These are phyloP conservation scores for Hibiscus trionum DNA, from an alignment of 345 rosid genomes.

Conservation along the genomic window DNA sequence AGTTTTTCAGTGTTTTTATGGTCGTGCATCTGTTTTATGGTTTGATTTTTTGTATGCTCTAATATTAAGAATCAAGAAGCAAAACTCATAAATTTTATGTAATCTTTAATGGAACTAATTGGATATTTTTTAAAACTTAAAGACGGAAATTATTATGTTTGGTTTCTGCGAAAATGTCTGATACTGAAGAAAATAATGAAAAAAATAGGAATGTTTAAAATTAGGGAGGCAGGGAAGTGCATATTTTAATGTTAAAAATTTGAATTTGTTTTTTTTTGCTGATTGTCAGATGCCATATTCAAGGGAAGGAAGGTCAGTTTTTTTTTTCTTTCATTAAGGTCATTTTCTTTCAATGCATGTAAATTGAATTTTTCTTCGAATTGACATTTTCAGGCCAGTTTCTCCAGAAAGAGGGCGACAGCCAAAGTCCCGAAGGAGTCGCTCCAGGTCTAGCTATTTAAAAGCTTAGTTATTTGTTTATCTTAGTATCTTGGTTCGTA, in stretches of 20 bases:
- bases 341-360: background rate
- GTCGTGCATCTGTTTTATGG: background rate
- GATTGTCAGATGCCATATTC: slow-evolving; percentile 37
- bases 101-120: background rate
- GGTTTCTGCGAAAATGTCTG: slow-evolving; percentile 1
- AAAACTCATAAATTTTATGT: background rate
- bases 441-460: slow-evolving; percentile 51
- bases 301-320: slow-evolving; percentile 48
- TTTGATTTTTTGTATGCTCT: background rate
- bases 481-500: background rate
- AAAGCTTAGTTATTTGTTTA: background rate
- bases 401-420: slow-evolving; percentile 35
- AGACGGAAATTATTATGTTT: background rate
- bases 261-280: background rate
- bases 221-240: background rate
- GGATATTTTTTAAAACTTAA: background rate
- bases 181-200: background rate
- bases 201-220: background rate
- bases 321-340: background rate
- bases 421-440: slow-evolving; percentile 43
- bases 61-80: background rate
- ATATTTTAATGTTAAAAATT: background rate
- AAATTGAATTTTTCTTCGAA: background rate
- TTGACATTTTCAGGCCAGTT: slow-evolving; percentile 28
- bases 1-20: background rate